Evolutionary conservation across 2,329 filamentous ascomycete genomes (phyloP).

Genomic region (Blastomyces gilchristii): DNA sequence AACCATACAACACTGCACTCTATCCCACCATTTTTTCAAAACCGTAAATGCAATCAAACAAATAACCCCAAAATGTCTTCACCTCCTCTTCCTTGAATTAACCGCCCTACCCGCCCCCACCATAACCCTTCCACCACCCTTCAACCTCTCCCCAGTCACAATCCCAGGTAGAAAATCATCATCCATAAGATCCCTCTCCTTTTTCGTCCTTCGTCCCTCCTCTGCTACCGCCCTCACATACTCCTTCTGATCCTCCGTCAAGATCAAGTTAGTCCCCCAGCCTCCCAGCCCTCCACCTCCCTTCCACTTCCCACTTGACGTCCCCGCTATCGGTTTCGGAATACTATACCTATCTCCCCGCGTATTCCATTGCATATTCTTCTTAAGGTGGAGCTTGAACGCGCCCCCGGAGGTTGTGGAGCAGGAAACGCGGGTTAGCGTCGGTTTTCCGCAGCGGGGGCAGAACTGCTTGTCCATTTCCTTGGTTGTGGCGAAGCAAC

Average conservation of each 20-base stretch:
- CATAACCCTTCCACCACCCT: conserved; percentile 56
- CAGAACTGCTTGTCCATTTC: conserved; percentile 89
- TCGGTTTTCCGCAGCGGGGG: conserved; percentile 76
- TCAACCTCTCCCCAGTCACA: conserved; percentile 64
- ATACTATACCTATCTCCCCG: conserved; percentile 86
- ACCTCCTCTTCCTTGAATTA: conserved; percentile 57
- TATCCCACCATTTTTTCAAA: background rate
- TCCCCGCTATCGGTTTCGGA: conserved; percentile 77
- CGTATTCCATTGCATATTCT: conserved; percentile 94
- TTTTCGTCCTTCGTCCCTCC: conserved; percentile 48
- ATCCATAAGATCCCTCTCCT: conserved; percentile 81
- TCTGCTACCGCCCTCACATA: conserved; percentile 56
- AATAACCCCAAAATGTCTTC: background rate
- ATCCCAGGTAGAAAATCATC: conserved; percentile 83
- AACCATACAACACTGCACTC: background rate
- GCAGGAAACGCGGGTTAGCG: conserved; percentile 74
- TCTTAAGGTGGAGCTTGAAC: conserved; percentile 79
- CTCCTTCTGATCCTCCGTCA: conserved; percentile 95
- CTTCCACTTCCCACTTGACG: conserved; percentile 62
- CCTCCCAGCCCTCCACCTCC: conserved; percentile 69
- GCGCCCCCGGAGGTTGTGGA: conserved; percentile 69
- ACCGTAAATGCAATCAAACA: conserved; percentile 9
- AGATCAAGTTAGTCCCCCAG: conserved; percentile 74
- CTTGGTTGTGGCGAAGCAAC: conserved; percentile 75
- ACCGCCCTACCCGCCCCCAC: conserved; percentile 80